Evolutionary conservation across 164 flowering plant genomes (phyloP), one percentile per base, ranked within the genome.

Genomic region (Vitis amurensis): DNA sequence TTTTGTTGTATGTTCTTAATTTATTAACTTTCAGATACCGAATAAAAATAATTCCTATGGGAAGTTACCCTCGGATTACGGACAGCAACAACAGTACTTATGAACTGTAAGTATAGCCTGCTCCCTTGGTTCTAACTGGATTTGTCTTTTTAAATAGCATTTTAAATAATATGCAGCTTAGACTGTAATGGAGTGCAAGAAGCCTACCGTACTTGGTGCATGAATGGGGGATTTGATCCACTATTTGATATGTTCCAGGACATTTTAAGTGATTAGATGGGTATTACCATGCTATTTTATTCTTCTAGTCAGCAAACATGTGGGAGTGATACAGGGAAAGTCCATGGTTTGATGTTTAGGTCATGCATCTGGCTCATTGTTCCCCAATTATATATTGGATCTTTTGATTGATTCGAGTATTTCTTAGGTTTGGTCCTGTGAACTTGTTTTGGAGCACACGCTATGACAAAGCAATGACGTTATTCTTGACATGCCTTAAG

Each of bases 401-500:
- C 30, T 57, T 51, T 30, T 19, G 48, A 27, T 17, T 73, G 11
- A 64, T 61, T 31, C 52, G 53, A 13, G 3, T 10, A 11, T 63
- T 70, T 69, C 17, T 64, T 76, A 95, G 99, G 79, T 96, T 93
- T 83, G 99, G 99, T 66, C 99, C 99, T 4, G 98, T 93, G 73
- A 96, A 96, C 84, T 79, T 96, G 74, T 96, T 96, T 68, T 96
- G 99, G 99, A 96, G 98, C 81, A 91, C 98, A 19, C 97, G 97
- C 23, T 96, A 91, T 63, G 98, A 93, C 85, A 96, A 90, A 79
- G 99, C 98, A 74, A 96, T 93, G 97, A 93, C 93, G 55, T 78
- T 91, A 73, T 96, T 81, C 88, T 78, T 90, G 73, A 81, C 93
- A 59, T 93, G 97, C 72, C 90, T 91, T 23, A 93, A 93, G 84